Base-by-base conservation (phyloP, 129 eudicot genomes). In the Flaveria ramosissima region DNA sequence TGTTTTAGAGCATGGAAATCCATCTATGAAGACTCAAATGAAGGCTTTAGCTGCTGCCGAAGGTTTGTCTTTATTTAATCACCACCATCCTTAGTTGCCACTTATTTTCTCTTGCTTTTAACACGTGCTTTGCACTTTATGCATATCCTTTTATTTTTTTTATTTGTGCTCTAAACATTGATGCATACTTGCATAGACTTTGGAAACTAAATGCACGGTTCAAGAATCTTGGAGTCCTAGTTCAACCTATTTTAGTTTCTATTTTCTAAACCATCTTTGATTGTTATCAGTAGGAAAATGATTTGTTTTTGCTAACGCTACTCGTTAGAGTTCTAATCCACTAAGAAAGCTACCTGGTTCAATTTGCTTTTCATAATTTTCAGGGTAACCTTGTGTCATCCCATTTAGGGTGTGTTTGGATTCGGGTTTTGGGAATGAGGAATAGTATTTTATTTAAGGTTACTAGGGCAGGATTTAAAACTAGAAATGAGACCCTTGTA, bases 1-100 rank as follows among this genome's bases (percentile, higher is more conserved):
- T 77, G 66, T 88, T 68, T 78, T 95, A 75, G 99, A 95, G 69
- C 97, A 76, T 76, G 90, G 86, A 66, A 93, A 90, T 75, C 88
- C 96, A 72, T 78, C 92, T 42, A 86, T 79, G 99, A 89, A 89
- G 92, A 89, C 66, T 83, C 97, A 89, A 79, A 68, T 80, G 84
- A 89, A 89, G 90, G 96, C 90, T 61, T 42, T 91, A 73, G 97
- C 90, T 87, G 97, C 94, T 70, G 90, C 89, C 60, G 96, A 95
- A 80, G 89, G 99, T 95, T 80, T 85, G 23, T 8, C 23, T 30
- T 74, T 71, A 17, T 72, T 70, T 51, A 70, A 13, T 74, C 61
- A 79, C 64, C 36, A 15, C 78, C 24, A 62, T 71, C 64, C n/a
- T 13, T 8, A 32, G 63, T 66, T 23, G 65, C 80, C 53, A 26